Base-by-base conservation (phyloP, 305 asterid species). In the Withania somnifera region DNA sequence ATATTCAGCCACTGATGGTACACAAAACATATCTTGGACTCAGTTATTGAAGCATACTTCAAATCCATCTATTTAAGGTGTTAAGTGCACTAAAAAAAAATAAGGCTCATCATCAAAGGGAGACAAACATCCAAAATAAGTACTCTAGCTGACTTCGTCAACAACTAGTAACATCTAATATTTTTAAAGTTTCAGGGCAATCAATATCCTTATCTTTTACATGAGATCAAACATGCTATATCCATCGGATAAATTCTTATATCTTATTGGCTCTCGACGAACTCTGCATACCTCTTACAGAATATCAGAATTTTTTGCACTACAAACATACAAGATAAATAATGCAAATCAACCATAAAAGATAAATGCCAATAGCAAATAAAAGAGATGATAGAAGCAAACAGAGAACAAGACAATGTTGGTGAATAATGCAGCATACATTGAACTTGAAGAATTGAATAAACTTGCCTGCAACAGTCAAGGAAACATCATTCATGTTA, bases 381-480 rank as follows among this genome's bases (percentile, higher is more conserved):
- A 42, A 24, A 14, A 71, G 79, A 71, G 36, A 71, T 14, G 79
- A 42, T 14, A 1, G 0, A 50, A 50, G 61, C 61, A 50, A 75
- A 26, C 61, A 51, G 63, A 50, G 22, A n/a, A 17, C 61, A 17
- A 75, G 47, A 10, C 28, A 9, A 4, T 0, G 63, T 26, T n/a
- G 77, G 53, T 36, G 77, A 30, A 67, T 36, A 19, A 67, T 67
- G 52, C 77, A 67, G 53, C 53, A 67, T 67, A 67, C 30, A 67
- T 2, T 67, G 77, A 50, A 75, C 7, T 67, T 28, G 45, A 50
- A 50, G 24, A 75, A 15, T 17, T 50, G 11, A 75, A 75, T 32
- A 26, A 56, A 83, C 89, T 83, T 80, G 88, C 99, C 99, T 86
- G 94, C 98, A 88, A 97, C 52, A 38, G 77, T 67, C 77, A 67